Conservation (phyloP, 495 filamentous ascomycete species). For the Daldinia childiae region DNA sequence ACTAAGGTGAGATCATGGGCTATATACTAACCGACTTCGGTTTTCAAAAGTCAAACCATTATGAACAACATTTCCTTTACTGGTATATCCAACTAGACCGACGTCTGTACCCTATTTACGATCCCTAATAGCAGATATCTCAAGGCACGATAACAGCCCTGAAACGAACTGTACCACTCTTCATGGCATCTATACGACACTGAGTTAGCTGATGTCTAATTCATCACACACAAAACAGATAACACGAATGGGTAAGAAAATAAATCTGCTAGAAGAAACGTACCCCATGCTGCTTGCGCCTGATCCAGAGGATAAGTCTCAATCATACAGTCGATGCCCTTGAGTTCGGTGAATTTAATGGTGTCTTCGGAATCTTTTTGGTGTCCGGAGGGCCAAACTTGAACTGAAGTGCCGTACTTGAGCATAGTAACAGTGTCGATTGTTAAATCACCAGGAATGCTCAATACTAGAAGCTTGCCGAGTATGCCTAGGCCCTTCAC, state of each 20-base stretch:
- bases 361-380: constrained; percentile 70
- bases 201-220: not conserved
- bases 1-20: not conserved
- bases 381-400: constrained; percentile 55
- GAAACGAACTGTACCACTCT: constrained; percentile 6
- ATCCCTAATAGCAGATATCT: not conserved
- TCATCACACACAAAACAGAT: not conserved
- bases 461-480: constrained; percentile 1
- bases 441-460: constrained; percentile 2
- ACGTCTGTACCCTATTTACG: not conserved
- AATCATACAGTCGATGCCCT: constrained; percentile 68
- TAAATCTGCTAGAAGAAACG: not conserved
- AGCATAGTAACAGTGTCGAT: constrained; percentile 12
- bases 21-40: not conserved
- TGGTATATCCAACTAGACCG: constrained; percentile 3
- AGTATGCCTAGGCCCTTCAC: constrained; percentile 6
- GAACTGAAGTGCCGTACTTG: constrained; percentile 5
- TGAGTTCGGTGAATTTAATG: constrained; percentile 65
- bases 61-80: not conserved
- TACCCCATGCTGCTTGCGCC: constrained; percentile 58
- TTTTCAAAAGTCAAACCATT: not conserved
- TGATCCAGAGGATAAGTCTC: constrained; percentile 69
- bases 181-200: not conserved
- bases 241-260: not conserved
- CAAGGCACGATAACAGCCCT: constrained; percentile 11